These are phyloP conservation scores for Yamadazyma atlantica DNA, from an alignment of 1,139 yeast genomes.

Conservation along the genomic window DNA sequence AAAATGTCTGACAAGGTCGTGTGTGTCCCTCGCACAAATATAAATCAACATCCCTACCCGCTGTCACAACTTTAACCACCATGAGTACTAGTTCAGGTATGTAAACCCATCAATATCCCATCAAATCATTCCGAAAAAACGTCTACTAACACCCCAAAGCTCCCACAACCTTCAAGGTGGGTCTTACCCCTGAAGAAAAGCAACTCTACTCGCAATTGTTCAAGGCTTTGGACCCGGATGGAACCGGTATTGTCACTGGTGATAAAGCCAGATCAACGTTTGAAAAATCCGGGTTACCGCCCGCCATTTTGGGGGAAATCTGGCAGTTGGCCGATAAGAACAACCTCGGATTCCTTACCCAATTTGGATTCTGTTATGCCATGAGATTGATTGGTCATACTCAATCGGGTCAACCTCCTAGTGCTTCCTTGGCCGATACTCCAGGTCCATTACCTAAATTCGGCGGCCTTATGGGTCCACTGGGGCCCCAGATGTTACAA, in stretches of 20 bases:
- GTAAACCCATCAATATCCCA: background rate
- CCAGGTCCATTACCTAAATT: slow-evolving; percentile 63
- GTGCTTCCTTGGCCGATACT: slow-evolving; percentile 49
- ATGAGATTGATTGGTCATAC: slow-evolving; percentile 88
- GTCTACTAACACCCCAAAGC: slow-evolving; percentile 11
- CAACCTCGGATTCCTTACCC: slow-evolving; percentile 82
- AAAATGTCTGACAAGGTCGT: slow-evolving; percentile 1
- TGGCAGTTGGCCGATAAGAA: slow-evolving; percentile 91
- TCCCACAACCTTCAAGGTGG: slow-evolving; percentile 42
- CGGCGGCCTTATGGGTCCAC: slow-evolving; percentile 25
- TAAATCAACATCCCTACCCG: background rate
- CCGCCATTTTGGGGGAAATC: slow-evolving; percentile 78
- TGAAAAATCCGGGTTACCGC: slow-evolving; percentile 83
- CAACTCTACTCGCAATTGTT: slow-evolving; percentile 71
- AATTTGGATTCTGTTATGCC: slow-evolving; percentile 79
- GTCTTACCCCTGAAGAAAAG: slow-evolving; percentile 78
- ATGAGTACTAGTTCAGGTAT: background rate
- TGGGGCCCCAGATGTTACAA: slow-evolving; percentile 24
- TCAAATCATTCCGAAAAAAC: background rate
- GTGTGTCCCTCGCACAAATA: too few species aligned
- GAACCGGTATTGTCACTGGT: slow-evolving; percentile 83
- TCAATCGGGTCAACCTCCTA: slow-evolving; percentile 67
- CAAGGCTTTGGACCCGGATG: slow-evolving; percentile 75
- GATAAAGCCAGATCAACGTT: slow-evolving; percentile 83
- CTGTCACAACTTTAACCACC: background rate